Evolutionary conservation across 176 grass and related monocot genomes (phyloP).

Genomic region (Avena atlantica): DNA sequence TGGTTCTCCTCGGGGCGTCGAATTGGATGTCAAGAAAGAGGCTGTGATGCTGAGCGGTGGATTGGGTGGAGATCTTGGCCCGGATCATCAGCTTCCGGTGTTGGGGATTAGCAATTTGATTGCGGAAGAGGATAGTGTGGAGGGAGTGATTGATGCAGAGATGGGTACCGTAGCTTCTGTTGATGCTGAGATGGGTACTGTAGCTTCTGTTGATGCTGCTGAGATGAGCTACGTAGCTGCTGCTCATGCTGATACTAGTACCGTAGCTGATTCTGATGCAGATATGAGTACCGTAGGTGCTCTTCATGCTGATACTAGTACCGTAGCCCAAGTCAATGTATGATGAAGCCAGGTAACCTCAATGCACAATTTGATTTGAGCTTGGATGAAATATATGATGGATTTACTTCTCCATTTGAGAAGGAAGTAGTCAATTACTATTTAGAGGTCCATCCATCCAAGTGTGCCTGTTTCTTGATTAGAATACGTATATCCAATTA

Average conservation of each 20-base stretch:
- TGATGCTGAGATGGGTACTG: not conserved
- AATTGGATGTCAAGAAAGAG: slow-evolving; percentile 12
- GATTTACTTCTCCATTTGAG: too few species aligned
- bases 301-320: not conserved
- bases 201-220: not conserved
- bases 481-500: too few species aligned
- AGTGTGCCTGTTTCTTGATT: too few species aligned
- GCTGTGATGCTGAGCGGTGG: not conserved
- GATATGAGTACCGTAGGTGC: not conserved
- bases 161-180: not conserved
- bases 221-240: too few species aligned
- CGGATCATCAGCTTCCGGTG: not conserved
- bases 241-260: too few species aligned
- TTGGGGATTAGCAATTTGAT: slow-evolving; percentile 19
- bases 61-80: not conserved
- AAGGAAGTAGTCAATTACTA: too few species aligned
- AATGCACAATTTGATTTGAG: too few species aligned
- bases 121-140: slow-evolving; percentile 2
- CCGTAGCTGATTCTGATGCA: not conserved
- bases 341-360: too few species aligned
- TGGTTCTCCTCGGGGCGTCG: not conserved
- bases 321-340: not conserved
- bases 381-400: too few species aligned
- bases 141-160: not conserved
- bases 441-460: too few species aligned